Evolutionary conservation across 2,329 filamentous ascomycete genomes (phyloP), one percentile per base, ranked within the genome.

Genomic region (Beauveria australis): DNA sequence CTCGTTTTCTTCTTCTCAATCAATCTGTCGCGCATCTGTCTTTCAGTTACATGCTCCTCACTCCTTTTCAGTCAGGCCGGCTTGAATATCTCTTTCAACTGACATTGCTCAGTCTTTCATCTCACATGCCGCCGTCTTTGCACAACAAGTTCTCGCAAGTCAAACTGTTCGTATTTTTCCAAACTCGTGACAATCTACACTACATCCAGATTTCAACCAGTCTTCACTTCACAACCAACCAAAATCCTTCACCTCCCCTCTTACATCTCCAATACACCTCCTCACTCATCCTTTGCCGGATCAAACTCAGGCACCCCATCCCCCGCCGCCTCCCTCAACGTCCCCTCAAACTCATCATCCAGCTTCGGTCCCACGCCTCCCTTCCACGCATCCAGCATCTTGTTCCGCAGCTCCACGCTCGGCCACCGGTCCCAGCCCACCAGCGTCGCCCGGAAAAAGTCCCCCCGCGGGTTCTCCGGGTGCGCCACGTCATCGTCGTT

Each of bases 391-490:
- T 62, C 24, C 12, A 70, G 65, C 66, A 71, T 66, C 53, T 64
- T 68, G 33, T 68, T 62, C 8, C 65, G 62, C 10, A 71, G 64
- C 2, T 54, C 65, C 22, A 59, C 61, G 19, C 61, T 61, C 1
- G 70, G 69, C 69, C 69, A 71, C 59, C 56, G 65, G 48, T 70
- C 59, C 69, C 69, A 71, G 18, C 69, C 67, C 22, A 71, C 63
- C 3, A 71, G 66, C 12, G 67, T 66, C 26, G 65, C 64, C 30
- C 60, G 62, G 61, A 67, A 69, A 62, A 67, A 71, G 2, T 55
- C 53, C 2, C 67, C 66, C 3, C 62, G 63, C 7, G 62, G 66
- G 63, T 71, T 71, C 63, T 70, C 69, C 3, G 66, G 66, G 16
- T 64, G 58, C 18, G 55, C 59, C 14, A 57, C 62, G 46, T 71